Conservation (phyloP, 2,329 filamentous ascomycete species). For the Saccharata proteae region DNA sequence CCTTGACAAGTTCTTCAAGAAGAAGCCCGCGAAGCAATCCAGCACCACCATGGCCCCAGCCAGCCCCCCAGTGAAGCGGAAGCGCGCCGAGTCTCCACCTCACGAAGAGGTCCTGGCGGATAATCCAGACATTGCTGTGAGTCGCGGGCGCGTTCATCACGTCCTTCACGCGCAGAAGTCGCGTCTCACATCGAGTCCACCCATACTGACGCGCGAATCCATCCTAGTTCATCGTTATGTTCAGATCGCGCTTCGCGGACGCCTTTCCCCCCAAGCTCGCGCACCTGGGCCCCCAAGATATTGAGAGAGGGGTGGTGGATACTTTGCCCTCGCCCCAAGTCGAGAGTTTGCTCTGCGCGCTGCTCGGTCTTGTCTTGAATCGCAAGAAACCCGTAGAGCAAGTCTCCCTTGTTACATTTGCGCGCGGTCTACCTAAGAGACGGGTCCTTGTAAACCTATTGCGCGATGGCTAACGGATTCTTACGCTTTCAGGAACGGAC, state of each 20-base stretch:
- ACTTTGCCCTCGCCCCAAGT: conserved; percentile 68
- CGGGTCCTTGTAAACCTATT: no score
- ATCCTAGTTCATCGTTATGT: conserved; percentile 90
- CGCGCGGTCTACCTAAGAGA: no score
- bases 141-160: conserved; percentile 37
- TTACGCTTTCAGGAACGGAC: conserved; percentile 55
- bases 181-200: conserved; percentile 8
- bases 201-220: conserved; percentile 19
- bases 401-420: no score
- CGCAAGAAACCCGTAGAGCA: conserved; percentile 99
- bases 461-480: conserved; percentile 23
- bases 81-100: conserved; percentile 75
- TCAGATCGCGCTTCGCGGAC: conserved; percentile 83
- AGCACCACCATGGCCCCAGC: conserved; percentile 25
- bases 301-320: conserved; percentile 76
- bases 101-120: conserved; percentile 86
- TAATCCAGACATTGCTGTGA: conserved; percentile 82
- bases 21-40: conserved; percentile 18
- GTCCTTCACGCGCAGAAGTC: conserved; percentile 15
- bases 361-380: conserved; percentile 81
- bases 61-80: conserved; percentile 44
- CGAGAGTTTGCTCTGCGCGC: conserved; percentile 78
- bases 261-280: conserved; percentile 76
- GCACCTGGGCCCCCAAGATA: conserved; percentile 88
- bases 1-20: conserved; percentile 14